A percentile compares a stretch with the other conserved stretches of the same genome.
Conservation (phyloP, 768 basidiomycete species). For the Russula virescens region DNA sequence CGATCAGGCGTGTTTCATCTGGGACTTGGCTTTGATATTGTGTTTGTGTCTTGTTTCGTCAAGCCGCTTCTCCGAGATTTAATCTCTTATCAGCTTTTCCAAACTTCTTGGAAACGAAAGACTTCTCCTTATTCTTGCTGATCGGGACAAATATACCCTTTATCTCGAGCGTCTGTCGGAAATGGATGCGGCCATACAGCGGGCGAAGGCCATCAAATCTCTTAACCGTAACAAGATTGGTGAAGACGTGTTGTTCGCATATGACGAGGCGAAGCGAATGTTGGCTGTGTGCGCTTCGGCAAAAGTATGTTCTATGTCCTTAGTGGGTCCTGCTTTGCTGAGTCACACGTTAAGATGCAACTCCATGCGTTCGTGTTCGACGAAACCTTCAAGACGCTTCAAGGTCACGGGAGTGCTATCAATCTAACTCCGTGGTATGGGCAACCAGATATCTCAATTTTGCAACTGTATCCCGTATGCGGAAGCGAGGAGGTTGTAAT, state of each 20-base stretch:
- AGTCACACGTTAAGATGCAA: conserved; percentile 24
- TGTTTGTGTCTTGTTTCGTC: neutral
- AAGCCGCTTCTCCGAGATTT: conserved; percentile 18
- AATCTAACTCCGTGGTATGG: conserved; percentile 43
- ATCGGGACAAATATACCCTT: neutral
- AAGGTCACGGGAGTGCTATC: conserved; percentile 37
- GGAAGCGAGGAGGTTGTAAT: conserved; percentile 50
- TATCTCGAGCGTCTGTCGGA: conserved; percentile 7
- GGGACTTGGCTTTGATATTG: neutral
- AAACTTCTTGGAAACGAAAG: conserved; percentile 17
- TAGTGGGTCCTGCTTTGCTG: neutral
- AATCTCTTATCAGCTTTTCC: conserved; percentile 16
- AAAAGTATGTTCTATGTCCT: conserved; percentile 32
- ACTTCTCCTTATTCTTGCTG: conserved; percentile 10
- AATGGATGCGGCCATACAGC: conserved; percentile 3
- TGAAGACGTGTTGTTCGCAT: conserved; percentile 39
- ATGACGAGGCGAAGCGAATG: conserved; percentile 47
- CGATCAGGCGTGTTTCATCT: conserved; percentile 6
- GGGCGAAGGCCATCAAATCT: neutral
- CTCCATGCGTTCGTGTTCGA: conserved; percentile 46
- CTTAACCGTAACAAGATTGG: conserved; percentile 46
- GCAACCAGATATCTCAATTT: conserved; percentile 27
- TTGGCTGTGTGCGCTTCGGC: conserved; percentile 41
- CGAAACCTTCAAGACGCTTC: conserved; percentile 38
- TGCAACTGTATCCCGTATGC: conserved; percentile 38